Evolutionary conservation across 2,329 filamentous ascomycete species (phyloP).

Genomic region (Lachnellula occidentalis): DNA sequence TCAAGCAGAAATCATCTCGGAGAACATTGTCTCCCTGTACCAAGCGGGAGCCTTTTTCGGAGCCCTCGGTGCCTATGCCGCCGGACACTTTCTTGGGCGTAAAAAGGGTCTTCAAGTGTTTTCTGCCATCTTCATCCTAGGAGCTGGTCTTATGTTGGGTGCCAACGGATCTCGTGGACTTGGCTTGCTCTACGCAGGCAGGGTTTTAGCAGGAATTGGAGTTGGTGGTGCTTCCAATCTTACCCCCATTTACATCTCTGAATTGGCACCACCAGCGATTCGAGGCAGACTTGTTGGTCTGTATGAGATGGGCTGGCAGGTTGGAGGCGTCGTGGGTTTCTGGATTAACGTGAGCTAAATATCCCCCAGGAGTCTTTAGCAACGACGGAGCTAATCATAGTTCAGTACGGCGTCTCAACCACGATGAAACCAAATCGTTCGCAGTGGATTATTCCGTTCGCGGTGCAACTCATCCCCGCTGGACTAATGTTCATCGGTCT

Average conservation of each 20-base stretch:
- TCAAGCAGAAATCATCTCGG: conserved; percentile 52
- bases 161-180: conserved; percentile 55
- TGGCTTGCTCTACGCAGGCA: conserved; percentile 54
- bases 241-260: conserved; percentile 57
- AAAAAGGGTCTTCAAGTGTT: conserved; percentile 57
- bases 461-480: conserved; percentile 59
- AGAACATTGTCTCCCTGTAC: conserved; percentile 75
- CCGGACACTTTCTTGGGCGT: conserved; percentile 63
- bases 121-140: conserved; percentile 58
- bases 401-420: conserved; percentile 45
- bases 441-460: conserved; percentile 60
- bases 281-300: conserved; percentile 60
- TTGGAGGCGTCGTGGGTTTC: conserved; percentile 56
- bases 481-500: conserved; percentile 55
- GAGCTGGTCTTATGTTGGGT: conserved; percentile 66
- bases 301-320: conserved; percentile 60
- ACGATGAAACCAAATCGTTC: conserved; percentile 40
- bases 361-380: conserved; percentile 28
- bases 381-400: conserved; percentile 34
- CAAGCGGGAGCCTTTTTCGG: conserved; percentile 82
- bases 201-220: conserved; percentile 58
- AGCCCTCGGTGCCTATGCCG: conserved; percentile 58
- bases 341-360: conserved; percentile 48
- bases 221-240: conserved; percentile 59
- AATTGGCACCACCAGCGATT: conserved; percentile 55